phyloP scores from a whole-genome alignment of 257 asterid genomes.

The Rubia yunnanensis region DNA sequence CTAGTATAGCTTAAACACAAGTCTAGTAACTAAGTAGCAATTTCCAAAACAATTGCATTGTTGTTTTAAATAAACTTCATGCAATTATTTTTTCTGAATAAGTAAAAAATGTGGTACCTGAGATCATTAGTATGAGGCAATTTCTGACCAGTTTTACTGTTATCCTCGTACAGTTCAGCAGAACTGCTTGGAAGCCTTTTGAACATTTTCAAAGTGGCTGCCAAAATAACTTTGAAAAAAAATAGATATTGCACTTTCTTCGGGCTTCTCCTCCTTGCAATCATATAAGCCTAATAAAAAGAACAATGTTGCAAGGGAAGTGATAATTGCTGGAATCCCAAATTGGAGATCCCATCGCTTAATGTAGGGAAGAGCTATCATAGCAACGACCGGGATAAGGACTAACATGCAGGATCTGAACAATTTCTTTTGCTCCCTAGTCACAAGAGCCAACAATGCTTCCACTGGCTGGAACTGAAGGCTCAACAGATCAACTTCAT shows the following conservation, averaged over 20 bases:
- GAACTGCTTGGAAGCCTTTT: slow-evolving; percentile 11
- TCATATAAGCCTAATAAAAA: slow-evolving; percentile 24
- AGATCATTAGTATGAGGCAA: slow-evolving; percentile 6
- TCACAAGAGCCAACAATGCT: background rate
- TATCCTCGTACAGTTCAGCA: slow-evolving; percentile 6
- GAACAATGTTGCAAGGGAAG: slow-evolving; percentile 22
- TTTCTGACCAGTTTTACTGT: background rate
- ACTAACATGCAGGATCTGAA: background rate
- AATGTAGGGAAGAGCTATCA: slow-evolving; percentile 39
- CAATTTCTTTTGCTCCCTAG: background rate
- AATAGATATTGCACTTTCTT: slow-evolving; percentile 33
- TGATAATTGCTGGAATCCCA: slow-evolving; percentile 46
- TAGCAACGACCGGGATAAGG: slow-evolving; percentile 21
- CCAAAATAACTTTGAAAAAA: slow-evolving; percentile 41
- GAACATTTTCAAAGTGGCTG: slow-evolving; percentile 23
- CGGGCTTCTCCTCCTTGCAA: background rate
- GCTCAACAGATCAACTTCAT: background rate
- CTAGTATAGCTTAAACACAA: no score
- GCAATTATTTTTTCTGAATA: no score
- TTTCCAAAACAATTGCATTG: no score
- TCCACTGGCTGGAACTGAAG: slow-evolving; percentile 16
- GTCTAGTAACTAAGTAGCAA: no score
- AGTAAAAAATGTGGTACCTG: slow-evolving; percentile 8
- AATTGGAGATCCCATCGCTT: slow-evolving; percentile 40
- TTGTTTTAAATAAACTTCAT: no score